A percentile compares a stretch with the other conserved stretches of the same genome.
phyloP scores from a whole-genome alignment of 2,329 filamentous ascomycete species.

The Ceratocystis destructans region DNA sequence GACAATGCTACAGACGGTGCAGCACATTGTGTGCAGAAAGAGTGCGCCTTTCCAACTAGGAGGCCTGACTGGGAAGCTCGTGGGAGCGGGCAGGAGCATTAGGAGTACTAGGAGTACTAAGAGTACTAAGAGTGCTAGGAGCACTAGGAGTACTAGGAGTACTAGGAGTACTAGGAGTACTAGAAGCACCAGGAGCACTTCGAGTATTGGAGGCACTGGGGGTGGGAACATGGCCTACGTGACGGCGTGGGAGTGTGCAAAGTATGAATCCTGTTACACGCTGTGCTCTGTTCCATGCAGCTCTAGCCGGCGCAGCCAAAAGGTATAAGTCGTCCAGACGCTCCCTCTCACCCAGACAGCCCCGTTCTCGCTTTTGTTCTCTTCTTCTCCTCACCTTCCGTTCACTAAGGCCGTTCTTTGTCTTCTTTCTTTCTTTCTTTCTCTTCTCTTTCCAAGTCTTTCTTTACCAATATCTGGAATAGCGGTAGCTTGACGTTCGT shows the following conservation, averaged over 20 bases:
- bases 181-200: too few relatives aligned
- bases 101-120: too few relatives aligned
- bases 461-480: slow-evolving; percentile 18
- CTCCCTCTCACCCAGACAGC: background rate
- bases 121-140: too few relatives aligned
- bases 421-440: slow-evolving; percentile 23
- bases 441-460: slow-evolving; percentile 21
- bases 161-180: too few relatives aligned
- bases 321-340: background rate
- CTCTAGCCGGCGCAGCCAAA: background rate
- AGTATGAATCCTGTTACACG: background rate
- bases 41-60: background rate
- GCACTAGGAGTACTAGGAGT: too few relatives aligned
- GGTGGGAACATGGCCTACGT: too few relatives aligned
- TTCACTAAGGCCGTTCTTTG: slow-evolving; percentile 23
- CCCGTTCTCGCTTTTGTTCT: slow-evolving; percentile 15
- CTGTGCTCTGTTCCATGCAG: background rate
- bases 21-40: background rate
- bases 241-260: background rate
- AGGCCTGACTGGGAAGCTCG: too few relatives aligned
- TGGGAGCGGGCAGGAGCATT: too few relatives aligned
- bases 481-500: slow-evolving; percentile 19
- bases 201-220: too few relatives aligned
- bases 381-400: slow-evolving; percentile 20
- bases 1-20: slow-evolving; percentile 4